Base-by-base conservation (phyloP, 2,329 filamentous ascomycete genomes). In the Curvularia lunata region DNA sequence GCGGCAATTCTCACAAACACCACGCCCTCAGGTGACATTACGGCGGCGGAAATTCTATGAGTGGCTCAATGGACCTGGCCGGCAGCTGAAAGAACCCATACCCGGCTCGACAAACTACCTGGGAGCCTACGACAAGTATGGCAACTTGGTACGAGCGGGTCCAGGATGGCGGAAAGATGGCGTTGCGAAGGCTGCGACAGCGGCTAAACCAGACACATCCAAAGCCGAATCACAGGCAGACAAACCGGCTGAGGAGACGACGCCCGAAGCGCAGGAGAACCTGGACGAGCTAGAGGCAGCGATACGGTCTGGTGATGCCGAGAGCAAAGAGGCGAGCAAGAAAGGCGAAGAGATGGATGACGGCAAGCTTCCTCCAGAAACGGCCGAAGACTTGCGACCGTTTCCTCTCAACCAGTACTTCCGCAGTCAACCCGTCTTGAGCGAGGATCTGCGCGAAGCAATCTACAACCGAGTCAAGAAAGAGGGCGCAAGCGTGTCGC, bases 401-500 rank as follows among this genome's bases (percentile, higher is more conserved):
- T 97, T 95, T 64, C 92, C 92, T 0, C 73, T 86, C 48, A 97
- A 97, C 75, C 80, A 79, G 4, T 73, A 83, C 23, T 97, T 94
- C 78, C 78, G 82, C 62, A 91, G 88, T 68, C 83, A 91, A 74
- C 80, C 84, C 4, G 90, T 97, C 21, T 81, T 97, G 63, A 88
- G 88, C 61, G 90, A 96, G 67, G 79, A 82, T 18, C 80, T 93
- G 47, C 83, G 90, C 58, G 88, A 93, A 68, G 81, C 88, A 63
- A 90, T 97, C 53, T 95, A 91, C 80, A 70, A 82, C 4, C 84
- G 86, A 65, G 86, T 96, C 13, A 86, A 86, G 61, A 73, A 78
- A n/a, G 75, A 86, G 13, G 88, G 88, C 4, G 68, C 66, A 28
- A 86, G 89, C 55, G 81, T 97, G 61, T 88, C 91, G 70, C 85